Evolutionary conservation across 1,284 basidiomycete species (phyloP).

Genomic region (Rhodotorula mucilaginosa): DNA sequence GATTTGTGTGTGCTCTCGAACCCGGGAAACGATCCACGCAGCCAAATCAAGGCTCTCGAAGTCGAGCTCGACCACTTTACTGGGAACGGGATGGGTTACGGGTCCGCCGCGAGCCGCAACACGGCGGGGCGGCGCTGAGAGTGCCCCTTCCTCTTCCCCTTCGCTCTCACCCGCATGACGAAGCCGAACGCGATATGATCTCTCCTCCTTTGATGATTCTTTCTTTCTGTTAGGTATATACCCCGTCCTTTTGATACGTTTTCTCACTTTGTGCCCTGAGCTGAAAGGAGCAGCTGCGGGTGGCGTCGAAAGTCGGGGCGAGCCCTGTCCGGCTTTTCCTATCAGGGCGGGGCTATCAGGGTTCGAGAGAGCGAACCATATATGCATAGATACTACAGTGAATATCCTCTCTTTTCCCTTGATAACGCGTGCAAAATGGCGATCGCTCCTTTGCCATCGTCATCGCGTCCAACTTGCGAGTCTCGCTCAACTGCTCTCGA

Average conservation of each 20-base stretch:
- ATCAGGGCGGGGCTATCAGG: too few relatives aligned
- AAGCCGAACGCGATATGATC: too few relatives aligned
- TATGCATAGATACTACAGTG: too few relatives aligned
- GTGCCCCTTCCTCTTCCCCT: too few relatives aligned
- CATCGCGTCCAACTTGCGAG: background rate
- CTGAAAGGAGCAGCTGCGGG: too few relatives aligned
- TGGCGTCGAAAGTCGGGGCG: background rate
- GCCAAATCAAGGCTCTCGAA: conserved; percentile 43
- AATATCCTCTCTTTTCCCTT: too few relatives aligned
- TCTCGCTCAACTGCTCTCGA: background rate
- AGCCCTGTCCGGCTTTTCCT: too few relatives aligned
- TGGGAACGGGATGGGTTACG: conserved; percentile 34
- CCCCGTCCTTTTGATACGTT: background rate
- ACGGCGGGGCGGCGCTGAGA: conserved; percentile 17
- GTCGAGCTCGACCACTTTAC: conserved; percentile 42
- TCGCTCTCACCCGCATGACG: background rate
- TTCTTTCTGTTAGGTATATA: background rate
- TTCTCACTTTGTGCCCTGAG: too few relatives aligned
- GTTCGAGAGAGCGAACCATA: too few relatives aligned
- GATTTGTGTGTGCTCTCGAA: too few relatives aligned
- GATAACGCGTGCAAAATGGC: too few relatives aligned
- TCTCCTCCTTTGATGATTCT: background rate
- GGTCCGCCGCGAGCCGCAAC: conserved; percentile 22
- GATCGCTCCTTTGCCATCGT: too few relatives aligned
- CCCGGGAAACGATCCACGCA: background rate